These are phyloP conservation scores for Ambrosia hybrid DNA, from an alignment of 140 eudicot genomes.

Conservation along the genomic window DNA sequence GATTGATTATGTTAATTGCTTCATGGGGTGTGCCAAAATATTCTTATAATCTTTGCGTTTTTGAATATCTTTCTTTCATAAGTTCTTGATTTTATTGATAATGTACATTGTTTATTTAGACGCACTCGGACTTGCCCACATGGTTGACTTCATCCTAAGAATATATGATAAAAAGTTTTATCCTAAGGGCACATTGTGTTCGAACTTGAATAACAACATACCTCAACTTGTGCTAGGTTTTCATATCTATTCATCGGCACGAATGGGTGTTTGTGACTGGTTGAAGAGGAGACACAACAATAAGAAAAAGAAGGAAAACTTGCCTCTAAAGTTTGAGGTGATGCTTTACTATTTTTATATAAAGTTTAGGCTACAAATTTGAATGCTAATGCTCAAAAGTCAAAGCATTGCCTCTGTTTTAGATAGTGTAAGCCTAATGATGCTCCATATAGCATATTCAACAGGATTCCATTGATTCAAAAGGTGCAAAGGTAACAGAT, in stretches of 20 bases:
- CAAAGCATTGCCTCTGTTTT: slow-evolving; percentile 3
- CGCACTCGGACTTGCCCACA: too few relatives aligned
- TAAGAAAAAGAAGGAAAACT: slow-evolving; percentile 27
- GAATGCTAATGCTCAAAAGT: slow-evolving; percentile 14
- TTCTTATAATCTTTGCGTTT: too few relatives aligned
- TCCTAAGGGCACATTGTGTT: background rate
- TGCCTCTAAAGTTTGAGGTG: slow-evolving; percentile 25
- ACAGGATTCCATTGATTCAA: slow-evolving; percentile 17
- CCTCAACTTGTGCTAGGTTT: slow-evolving; percentile 23
- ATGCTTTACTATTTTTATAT: background rate
- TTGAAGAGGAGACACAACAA: slow-evolving; percentile 19
- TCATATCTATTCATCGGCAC: background rate
- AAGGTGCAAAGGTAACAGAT: slow-evolving; percentile 15
- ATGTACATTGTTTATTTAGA: background rate
- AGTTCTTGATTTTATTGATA: slow-evolving; percentile 1
- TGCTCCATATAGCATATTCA: slow-evolving; percentile 16
- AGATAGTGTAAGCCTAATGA: background rate
- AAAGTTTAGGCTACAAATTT: background rate
- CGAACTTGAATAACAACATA: background rate
- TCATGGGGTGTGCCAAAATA: too few relatives aligned
- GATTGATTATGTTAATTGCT: too few relatives aligned
- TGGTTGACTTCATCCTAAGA: background rate
- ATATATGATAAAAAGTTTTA: background rate
- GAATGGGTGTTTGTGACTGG: slow-evolving; percentile 37
- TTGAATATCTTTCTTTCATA: too few relatives aligned